Percentiles rank a stretch among this genome's conserved stretches.
phyloP scores from a whole-genome alignment of 192 early-diverging fungal genomes.

The Gaertneriomyces semiglobifer region DNA sequence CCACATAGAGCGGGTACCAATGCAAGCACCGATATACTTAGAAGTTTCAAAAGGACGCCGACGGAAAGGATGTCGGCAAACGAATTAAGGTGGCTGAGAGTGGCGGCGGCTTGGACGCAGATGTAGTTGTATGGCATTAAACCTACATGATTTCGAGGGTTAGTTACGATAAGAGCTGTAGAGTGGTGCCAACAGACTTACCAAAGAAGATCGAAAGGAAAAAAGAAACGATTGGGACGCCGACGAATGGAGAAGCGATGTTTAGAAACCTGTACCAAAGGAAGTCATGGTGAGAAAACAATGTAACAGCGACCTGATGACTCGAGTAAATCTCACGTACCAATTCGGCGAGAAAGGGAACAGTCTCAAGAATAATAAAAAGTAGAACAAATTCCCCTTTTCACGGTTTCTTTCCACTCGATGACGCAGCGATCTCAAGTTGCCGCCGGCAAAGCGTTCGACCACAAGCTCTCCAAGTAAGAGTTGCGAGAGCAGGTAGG shows the following conservation, averaged over 20 bases:
- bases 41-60: slow-evolving; percentile 28
- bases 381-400: slow-evolving; percentile 32
- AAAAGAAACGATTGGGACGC: slow-evolving; percentile 32
- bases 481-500: slow-evolving; percentile 32
- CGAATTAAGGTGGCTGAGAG: slow-evolving; percentile 30
- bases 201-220: slow-evolving; percentile 33
- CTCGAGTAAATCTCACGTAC: neutral
- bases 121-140: slow-evolving; percentile 38
- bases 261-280: slow-evolving; percentile 25
- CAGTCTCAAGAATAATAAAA: slow-evolving; percentile 30
- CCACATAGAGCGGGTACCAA: slow-evolving; percentile 34
- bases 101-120: slow-evolving; percentile 37
- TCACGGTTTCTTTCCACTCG: slow-evolving; percentile 31
- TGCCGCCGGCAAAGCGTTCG: slow-evolving; percentile 25
- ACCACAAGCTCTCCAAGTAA: slow-evolving; percentile 26
- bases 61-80: slow-evolving; percentile 33
- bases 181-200: neutral
- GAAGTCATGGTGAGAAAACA: neutral
- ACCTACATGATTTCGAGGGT: slow-evolving; percentile 11
- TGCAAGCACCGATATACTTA: slow-evolving; percentile 25
- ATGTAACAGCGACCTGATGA: neutral
- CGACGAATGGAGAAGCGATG: slow-evolving; percentile 36
- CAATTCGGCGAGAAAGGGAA: slow-evolving; percentile 40
- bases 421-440: slow-evolving; percentile 17
- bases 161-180: neutral